Base-by-base conservation (phyloP, 345 rosid genomes). In the Citrus inodora region DNA sequence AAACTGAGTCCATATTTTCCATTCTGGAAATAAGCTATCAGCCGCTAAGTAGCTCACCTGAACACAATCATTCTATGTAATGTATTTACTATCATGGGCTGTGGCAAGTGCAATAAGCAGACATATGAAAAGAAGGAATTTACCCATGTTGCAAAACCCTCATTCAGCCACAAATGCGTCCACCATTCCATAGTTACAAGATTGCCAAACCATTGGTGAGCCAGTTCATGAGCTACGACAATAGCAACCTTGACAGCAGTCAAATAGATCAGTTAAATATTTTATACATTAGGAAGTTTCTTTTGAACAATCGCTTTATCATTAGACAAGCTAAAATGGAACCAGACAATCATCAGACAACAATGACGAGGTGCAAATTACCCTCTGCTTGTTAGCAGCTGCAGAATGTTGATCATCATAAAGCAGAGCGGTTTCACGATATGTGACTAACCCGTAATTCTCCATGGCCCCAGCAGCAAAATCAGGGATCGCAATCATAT, bases 161-260 rank as follows among this genome's bases (percentile, higher is more conserved):
- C 99, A 79, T 96, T 96, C 68, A 94, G 90, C 99, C 99, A 96
- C 74, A 96, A 87, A 84, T 96, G 92, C 2, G 99, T 96, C 98
- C 99, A 96, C 99, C 99, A 96, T 82, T 96, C 98, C 99, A 96
- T 96, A 65, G 99, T 94, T 73, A 96, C 98, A 81, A 96, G 98
- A 88, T 96, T 94, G 33, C 98, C 99, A 85, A 96, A 96, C 99
- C 98, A 96, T 85, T 96, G 98, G 82, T 96, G 99, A 67, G 98
- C 99, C 62, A 96, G 88, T 84, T 96, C 99, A 89, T 96, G 99
- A 28, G 98, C 98, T 77, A 96, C 99, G 65, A 92, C 98, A 51
- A 91, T 94, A 17, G 94, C 94, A 80, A 96, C 95, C 99, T 95
- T 67, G 76, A 80, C 78, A 87, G 32, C 67, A 85, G 51, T 82